phyloP scores from a whole-genome alignment of 768 basidiomycete species.

The Panus rudis region DNA sequence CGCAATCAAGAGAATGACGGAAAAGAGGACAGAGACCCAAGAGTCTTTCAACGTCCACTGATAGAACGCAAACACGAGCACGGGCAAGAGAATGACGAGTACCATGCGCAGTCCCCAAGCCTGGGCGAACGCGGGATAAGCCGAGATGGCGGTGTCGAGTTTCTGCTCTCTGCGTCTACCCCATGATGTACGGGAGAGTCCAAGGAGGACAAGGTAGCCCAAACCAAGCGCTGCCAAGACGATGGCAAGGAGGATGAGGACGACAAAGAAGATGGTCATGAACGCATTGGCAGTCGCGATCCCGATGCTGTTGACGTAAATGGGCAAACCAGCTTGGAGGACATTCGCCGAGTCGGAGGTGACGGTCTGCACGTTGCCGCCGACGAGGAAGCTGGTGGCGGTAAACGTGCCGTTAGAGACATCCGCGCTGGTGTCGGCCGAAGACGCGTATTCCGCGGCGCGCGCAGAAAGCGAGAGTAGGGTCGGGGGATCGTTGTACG shows the following conservation, averaged over 20 bases:
- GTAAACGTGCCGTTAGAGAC: conserved; percentile 6
- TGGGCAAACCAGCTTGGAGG: conserved; percentile 75
- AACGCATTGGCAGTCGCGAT: conserved; percentile 86
- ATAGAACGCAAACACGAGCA: conserved; percentile 73
- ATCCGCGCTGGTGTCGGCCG: conserved; percentile 16
- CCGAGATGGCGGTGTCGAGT: conserved; percentile 16
- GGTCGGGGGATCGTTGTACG: conserved; percentile 45
- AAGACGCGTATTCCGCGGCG: no score
- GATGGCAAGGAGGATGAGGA: conserved; percentile 63
- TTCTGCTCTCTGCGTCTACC: conserved; percentile 16
- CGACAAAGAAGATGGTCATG: conserved; percentile 77
- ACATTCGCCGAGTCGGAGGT: conserved; percentile 57
- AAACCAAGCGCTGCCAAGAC: conserved; percentile 43
- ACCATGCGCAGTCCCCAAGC: conserved; percentile 65
- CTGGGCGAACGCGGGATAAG: conserved; percentile 40
- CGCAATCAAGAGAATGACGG: conserved; percentile 57
- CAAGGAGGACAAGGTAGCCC: conserved; percentile 38
- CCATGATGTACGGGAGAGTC: conserved; percentile 21
- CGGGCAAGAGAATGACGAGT: conserved; percentile 59
- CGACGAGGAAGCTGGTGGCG: conserved; percentile 3
- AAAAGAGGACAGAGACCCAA: conserved; percentile 76
- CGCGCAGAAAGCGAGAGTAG: conserved; percentile 6
- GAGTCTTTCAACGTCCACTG: conserved; percentile 92
- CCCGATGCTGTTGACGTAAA: conserved; percentile 68
- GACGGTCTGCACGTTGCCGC: conserved; percentile 52